Base-by-base conservation (phyloP, 1,139 yeast species). In the Blastobotrys illinoisensis region DNA sequence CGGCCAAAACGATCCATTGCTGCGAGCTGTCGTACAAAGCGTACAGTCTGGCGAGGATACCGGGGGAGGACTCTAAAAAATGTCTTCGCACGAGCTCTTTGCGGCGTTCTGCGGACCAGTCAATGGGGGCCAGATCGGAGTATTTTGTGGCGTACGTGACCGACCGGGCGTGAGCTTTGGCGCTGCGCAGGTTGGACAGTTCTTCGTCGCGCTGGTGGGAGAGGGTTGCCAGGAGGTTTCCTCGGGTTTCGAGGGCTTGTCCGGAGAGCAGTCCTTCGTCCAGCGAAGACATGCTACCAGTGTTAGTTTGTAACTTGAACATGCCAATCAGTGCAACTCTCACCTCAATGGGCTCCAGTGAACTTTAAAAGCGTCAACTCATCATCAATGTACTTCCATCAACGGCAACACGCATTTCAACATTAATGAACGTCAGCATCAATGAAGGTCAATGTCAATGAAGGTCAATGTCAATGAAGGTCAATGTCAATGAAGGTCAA, bases 1-100 rank as follows among this genome's bases (percentile, higher is more conserved):
- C 61, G 0, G 83, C 69, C n/a, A 88, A 69, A 0, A 82, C 78
- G 2, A 79, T 54, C 95, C 95, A 87, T 60, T 64, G 54, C 69
- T 64, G 62, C 19, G 60, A 54, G 5, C 59, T 46, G 20, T 56
- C 58, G 40, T 53, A 54, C 5, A 62, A 20, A 43, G 48, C 45
- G 20, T n/a, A n/a, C 14, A 48, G 43, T 9, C 45, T 45, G 3
- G 66, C 64, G 18, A 55, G 48, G 3, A 56, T 18, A 5, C 62
- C 64, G 7, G 62, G 58, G 2, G 53, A 50, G 13, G 55, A 49
- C 18, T 59, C 54, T 6, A 64, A 48, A 13, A 50, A 51, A 43
- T 61, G 60, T 24, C 54, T 55, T 20, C 62, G 59, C 7, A 59
- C 60, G 5, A 64, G 56, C 24, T 67, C 70, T 14, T 65, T 58